phyloP scores from a whole-genome alignment of 2,329 filamentous ascomycete genomes.

The Ceratocystis albifundus region DNA sequence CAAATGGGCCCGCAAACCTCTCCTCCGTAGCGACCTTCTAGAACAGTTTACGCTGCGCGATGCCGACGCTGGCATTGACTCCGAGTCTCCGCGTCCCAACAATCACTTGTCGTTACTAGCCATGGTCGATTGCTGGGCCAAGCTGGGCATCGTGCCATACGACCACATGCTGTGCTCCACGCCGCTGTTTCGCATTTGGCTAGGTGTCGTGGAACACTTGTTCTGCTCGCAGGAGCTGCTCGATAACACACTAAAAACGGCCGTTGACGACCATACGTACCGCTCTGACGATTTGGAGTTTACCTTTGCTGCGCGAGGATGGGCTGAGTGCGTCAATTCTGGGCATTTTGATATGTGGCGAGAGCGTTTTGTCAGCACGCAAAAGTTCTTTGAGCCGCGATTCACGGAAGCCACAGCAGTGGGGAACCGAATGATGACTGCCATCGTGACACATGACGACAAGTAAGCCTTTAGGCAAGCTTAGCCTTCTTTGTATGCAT shows the following conservation, averaged over 20 bases:
- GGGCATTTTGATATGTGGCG: conserved; percentile 89
- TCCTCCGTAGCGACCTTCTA: conserved; percentile 73
- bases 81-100: conserved; percentile 56
- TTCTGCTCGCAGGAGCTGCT: conserved; percentile 74
- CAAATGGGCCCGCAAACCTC: conserved; percentile 49
- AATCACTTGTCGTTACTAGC: conserved; percentile 88
- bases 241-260: conserved; percentile 73
- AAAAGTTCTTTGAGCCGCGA: conserved; percentile 79
- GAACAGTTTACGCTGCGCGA: conserved; percentile 73
- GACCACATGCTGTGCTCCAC: conserved; percentile 99
- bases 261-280: conserved; percentile 81
- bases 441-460: conserved; percentile 57
- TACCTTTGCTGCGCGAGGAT: conserved; percentile 88
- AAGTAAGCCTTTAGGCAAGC: background rate
- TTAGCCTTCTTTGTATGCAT: too few species aligned
- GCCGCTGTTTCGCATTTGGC: conserved; percentile 88
- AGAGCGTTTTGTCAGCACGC: conserved; percentile 81
- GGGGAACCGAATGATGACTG: conserved; percentile 95
- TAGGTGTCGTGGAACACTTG: conserved; percentile 93
- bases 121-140: conserved; percentile 98
- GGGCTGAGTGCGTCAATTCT: conserved; percentile 85
- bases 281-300: conserved; percentile 95
- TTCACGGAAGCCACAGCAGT: conserved; percentile 79
- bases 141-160: conserved; percentile 85
- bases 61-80: conserved; percentile 37